Evolutionary conservation across 2,329 filamentous ascomycete genomes (phyloP), one percentile per base, ranked within the genome.

Genomic region (Monosporascus sp.): DNA sequence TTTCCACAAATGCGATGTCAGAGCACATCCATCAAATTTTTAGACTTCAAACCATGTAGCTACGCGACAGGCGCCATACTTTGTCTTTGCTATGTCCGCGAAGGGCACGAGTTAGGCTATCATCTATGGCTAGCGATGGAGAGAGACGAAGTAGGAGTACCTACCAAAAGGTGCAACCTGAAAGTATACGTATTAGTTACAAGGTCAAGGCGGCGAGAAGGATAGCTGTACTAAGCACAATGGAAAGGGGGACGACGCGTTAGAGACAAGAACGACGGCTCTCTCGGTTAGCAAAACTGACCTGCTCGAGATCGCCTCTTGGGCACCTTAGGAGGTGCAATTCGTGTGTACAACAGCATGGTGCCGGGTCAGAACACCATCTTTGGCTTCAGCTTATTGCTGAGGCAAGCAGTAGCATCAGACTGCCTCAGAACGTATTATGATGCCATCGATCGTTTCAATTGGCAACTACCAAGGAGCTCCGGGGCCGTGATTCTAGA

Each of bases 241-340:
- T 43, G 27, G 20, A 35, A 47, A 45, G 38, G 27, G 37, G 20
- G 39, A 18, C 2, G 37, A 15, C 43, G 48, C 43, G 37, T 17
- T 15, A 47, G 37, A 31, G 47, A 47, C 37, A 49, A 49, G 6
- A 44, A 39, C 6, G 31, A 47, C 18, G 9, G 14, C n/a, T 31
- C 24, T 46, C n/a, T 18, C 6, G 38, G 27, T 49, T 48, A 11
- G 25, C 37, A 24, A 48, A 27, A 75, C 77, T 70, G 68, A 83
- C 80, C 80, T 65, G 78, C 76, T 70, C 81, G 74, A n/a, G 81
- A 84, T 52, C 81, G 75, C 62, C 72, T 76, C 68, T 83, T 84
- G 35, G 81, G 81, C 45, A 74, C 70, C 67, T 82, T 84, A n/a
- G 81, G 78, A 47, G 75, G 67, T 53, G 81, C 81, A 48, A 78